Percentiles rank a stretch among this genome's conserved stretches.
These are phyloP conservation scores for Mytilinidion resinicola DNA, from an alignment of 495 filamentous ascomycete genomes.

Conservation along the genomic window DNA sequence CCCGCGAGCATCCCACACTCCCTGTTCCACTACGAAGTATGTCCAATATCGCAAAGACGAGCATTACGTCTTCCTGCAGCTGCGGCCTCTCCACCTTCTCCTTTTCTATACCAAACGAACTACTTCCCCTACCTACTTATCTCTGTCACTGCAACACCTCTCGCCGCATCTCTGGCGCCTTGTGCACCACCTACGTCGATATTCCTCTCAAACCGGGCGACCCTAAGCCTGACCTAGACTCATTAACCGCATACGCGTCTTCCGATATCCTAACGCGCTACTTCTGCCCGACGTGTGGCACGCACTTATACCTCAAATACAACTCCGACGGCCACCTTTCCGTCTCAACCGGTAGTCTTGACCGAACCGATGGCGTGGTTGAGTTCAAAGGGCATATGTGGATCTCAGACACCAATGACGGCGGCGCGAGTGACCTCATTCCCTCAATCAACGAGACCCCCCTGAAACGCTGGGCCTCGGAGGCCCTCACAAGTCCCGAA, in stretches of 20 bases:
- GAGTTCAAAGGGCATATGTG: conserved; percentile 43
- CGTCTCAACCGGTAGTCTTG: conserved; percentile 39
- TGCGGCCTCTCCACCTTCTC: conserved; percentile 47
- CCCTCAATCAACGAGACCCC: conserved; percentile 19
- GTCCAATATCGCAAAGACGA: conserved; percentile 9
- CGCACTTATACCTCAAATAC: conserved; percentile 48
- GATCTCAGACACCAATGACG: conserved; percentile 48
- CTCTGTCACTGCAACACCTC: conserved; percentile 64
- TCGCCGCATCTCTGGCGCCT: conserved; percentile 52
- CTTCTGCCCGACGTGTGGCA: conserved; percentile 65
- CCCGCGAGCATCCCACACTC: too few species aligned
- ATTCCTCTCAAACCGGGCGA: conserved; percentile 29
- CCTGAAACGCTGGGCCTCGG: conserved; percentile 22
- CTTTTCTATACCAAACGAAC: conserved; percentile 36
- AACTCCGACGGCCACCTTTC: conserved; percentile 30
- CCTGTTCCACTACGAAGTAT: too few species aligned
- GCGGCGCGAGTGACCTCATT: conserved; percentile 52
- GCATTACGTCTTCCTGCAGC: conserved; percentile 45
- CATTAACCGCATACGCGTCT: conserved; percentile 45
- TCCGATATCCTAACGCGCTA: conserved; percentile 48
- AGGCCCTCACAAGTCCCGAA: conserved; percentile 14
- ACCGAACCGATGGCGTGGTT: conserved; percentile 37
- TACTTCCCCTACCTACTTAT: conserved; percentile 32
- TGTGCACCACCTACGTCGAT: conserved; percentile 49
- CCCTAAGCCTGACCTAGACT: conserved; percentile 31